These are phyloP conservation scores for Geotrichum carabidarum DNA, from an alignment of 1,139 yeast species.

Conservation along the genomic window DNA sequence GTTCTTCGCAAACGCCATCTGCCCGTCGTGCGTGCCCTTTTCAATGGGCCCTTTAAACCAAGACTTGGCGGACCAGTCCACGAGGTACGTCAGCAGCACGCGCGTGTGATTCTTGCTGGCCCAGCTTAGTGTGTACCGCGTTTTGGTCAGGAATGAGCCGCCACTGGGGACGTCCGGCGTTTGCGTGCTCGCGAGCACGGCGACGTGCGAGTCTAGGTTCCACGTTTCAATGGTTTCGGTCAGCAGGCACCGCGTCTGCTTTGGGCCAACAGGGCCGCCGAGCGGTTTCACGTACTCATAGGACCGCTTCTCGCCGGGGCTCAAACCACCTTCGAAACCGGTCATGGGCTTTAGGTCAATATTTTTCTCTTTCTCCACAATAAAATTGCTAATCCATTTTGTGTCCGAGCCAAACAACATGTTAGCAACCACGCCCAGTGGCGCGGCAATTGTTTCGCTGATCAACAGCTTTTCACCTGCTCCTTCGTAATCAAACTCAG, in stretches of 20 bases:
- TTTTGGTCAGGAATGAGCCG: constrained; percentile 65
- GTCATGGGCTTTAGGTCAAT: constrained; percentile 59
- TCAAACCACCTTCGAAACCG: constrained; percentile 40
- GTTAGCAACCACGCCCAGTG: constrained; percentile 70
- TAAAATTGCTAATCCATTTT: constrained; percentile 47
- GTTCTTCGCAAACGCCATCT: constrained; percentile 60
- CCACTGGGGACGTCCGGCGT: constrained; percentile 98
- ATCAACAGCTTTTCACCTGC: constrained; percentile 57
- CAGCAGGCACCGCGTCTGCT: constrained; percentile 82
- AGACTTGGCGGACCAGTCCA: constrained; percentile 87
- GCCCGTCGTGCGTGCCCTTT: constrained; percentile 89
- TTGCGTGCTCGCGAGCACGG: constrained; percentile 61
- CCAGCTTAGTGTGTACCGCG: constrained; percentile 68
- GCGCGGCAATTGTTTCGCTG: constrained; percentile 63
- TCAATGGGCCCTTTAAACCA: constrained; percentile 92
- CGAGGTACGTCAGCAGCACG: constrained; percentile 57
- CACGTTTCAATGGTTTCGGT: constrained; percentile 64
- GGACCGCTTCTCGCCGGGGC: constrained; percentile 44
- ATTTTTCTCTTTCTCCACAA: constrained; percentile 66
- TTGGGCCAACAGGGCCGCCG: constrained; percentile 83
- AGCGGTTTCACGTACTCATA: constrained; percentile 78
- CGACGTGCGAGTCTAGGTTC: constrained; percentile 53
- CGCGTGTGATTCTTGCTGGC: constrained; percentile 63
- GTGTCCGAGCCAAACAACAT: constrained; percentile 75
- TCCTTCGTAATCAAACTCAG: constrained; percentile 48